A percentile compares a stretch with the other conserved stretches of the same genome.
Evolutionary conservation across 164 flowering plant genomes (phyloP).

Genomic region (Tetracentron sinense): DNA sequence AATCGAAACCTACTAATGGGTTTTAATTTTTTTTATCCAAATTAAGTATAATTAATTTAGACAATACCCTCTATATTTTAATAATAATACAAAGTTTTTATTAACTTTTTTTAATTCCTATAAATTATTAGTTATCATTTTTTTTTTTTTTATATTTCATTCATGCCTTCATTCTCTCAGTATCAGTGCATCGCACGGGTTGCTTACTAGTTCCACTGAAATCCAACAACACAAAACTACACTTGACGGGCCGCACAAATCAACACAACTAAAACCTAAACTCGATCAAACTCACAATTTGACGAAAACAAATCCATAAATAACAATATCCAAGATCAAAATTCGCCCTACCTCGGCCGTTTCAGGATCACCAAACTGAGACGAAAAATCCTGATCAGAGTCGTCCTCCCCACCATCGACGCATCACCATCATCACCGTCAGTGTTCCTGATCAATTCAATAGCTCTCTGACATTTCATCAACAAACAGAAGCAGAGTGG

Average conservation of each 20-base stretch:
- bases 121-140: too few relatives aligned
- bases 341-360: conserved; percentile 36
- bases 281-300: background rate
- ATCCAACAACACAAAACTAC: background rate
- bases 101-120: too few relatives aligned
- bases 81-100: too few relatives aligned
- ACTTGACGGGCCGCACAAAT: too few relatives aligned
- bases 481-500: too few relatives aligned
- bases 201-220: background rate
- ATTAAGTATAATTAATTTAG: too few relatives aligned
- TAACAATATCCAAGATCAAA: background rate
- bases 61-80: too few relatives aligned
- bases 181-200: too few relatives aligned
- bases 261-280: background rate
- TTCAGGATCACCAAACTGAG: conserved; percentile 28
- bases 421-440: conserved; percentile 24
- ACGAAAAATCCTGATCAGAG: conserved; percentile 16
- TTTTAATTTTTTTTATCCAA: too few relatives aligned
- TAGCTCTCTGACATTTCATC: conserved; percentile 80
- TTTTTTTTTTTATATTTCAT: too few relatives aligned
- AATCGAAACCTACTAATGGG: too few relatives aligned
- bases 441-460: conserved; percentile 41
- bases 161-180: too few relatives aligned
- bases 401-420: conserved; percentile 13
- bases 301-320: conserved; percentile 1